Base-by-base conservation (phyloP, 2,329 filamentous ascomycete species). In the Chrysoporthe deuterocubensis region DNA sequence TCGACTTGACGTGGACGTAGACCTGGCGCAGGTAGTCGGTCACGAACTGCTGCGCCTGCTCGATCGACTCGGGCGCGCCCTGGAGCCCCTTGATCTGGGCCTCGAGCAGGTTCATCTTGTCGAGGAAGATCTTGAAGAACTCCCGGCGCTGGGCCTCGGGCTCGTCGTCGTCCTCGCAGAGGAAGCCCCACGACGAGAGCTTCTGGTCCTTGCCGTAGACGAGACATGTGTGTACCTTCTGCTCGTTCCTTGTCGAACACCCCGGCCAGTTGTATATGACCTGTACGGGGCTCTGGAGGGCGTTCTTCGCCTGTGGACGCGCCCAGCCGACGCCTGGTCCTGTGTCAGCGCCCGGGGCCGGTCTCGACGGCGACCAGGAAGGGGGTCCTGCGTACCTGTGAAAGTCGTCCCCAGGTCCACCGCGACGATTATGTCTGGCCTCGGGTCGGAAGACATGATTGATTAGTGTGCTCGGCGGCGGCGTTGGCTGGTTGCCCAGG, bases 121-220 rank as follows among this genome's bases (percentile, higher is more conserved):
- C 85, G 16, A 86, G 79, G 71, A 82, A 86, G 69, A 85, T 85
- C 71, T 87, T 87, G 79, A 87, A 87, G 79, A 85, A 85, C 66
- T 86, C 83, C 8, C 78, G 77, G 4, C 78, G 77, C 7, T 71
- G 73, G 66, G 80, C 81, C 18, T 72, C 74, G 0, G 73, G 66
- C 50, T 77, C 80, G 32, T 83, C 79, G 18, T 83, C 78, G 9
- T 84, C 82, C 37, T 82, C 81, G 52, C 84, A 86, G 40, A 83
- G 76, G 71, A 84, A 86, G 0, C 85, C 85, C 85, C 85, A 87
- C 0, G 82, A 84, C 0, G 82, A 82, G 6, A 85, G 75, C 11
- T 69, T 75, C 3, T 74, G 74, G 5, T 74, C 67, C 44, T 82
- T 81, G 40, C 64, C 69, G 71, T 86, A 87, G 18, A 85, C 76